Base-by-base conservation (phyloP, 2,329 filamentous ascomycete genomes). In the Clonostachys rosea region DNA sequence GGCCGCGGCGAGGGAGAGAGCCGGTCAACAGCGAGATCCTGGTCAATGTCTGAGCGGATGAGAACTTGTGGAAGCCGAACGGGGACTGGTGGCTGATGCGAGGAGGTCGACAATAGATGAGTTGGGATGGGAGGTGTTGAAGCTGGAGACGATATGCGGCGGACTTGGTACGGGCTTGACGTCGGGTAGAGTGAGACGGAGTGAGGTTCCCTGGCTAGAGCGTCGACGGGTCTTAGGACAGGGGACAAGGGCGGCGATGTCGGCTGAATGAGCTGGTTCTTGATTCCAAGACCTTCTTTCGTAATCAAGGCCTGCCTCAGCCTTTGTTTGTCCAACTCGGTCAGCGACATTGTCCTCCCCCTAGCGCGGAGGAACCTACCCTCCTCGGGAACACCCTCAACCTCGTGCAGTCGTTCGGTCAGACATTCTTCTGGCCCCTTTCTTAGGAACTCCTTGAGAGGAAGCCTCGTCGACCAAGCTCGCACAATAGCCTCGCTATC, bases 341-440 rank as follows among this genome's bases (percentile, higher is more conserved):
- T 56, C 16, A 61, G 20, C 0, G 57, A 52, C 43, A 49, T 45
- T 2, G 63, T 60, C 33, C 60, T 51, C 6, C 62, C 62, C 36
- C 62, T 55, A 2, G 51, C 47, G 2, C 54, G 52, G 13, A 67
- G 43, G 20, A 67, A 65, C 13, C 59, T 52, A 2, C 55, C 52
- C 33, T 61, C 60, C 3, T 62, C 63, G 0, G 60, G 58, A 5
- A 63, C 58, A 1, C 53, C 54, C 10, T 67, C 63, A 1, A 63
- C 61, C 47, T 69, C 66, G 30, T 64, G 73, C 14, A 84, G 51
- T 12, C 81, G 66, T 47, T 81, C 76, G 12, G 69, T 67, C 6
- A 84, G 56, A 50, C 79, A 84, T 16, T 61, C 62, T 8, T 81
- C 74, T 0, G 80, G 79, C 0, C 81, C 81, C 20, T 76, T 76